A percentile compares a stretch with the other conserved stretches of the same genome.
These are phyloP conservation scores for Solanum ahanhuiri DNA, from an alignment of 257 asterid species.

Conservation along the genomic window DNA sequence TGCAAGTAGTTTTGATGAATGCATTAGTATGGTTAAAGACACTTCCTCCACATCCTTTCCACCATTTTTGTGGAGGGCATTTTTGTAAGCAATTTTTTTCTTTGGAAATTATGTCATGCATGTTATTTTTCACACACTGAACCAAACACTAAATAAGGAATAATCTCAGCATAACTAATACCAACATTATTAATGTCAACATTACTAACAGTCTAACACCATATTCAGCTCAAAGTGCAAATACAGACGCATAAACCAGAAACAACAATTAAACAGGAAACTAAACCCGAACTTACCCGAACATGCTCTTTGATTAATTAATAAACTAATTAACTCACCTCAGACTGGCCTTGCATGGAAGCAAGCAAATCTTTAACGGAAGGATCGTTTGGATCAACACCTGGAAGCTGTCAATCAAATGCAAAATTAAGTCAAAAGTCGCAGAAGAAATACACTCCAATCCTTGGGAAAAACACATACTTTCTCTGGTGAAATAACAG, in stretches of 20 bases:
- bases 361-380: slow-evolving; percentile 84
- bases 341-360: slow-evolving; percentile 81
- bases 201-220: background rate
- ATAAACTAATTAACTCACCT: slow-evolving; percentile 43
- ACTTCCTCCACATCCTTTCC: background rate
- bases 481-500: background rate
- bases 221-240: background rate
- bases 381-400: slow-evolving; percentile 96
- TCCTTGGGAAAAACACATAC: background rate
- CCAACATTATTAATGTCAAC: background rate
- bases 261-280: background rate
- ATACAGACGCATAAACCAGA: background rate
- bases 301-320: background rate
- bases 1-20: background rate
- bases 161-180: background rate
- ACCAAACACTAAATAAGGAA: background rate
- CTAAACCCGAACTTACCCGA: background rate
- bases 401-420: slow-evolving; percentile 70
- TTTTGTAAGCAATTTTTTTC: background rate
- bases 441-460: background rate
- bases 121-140: background rate
- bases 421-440: background rate
- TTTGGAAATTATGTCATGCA: background rate
- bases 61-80: background rate
- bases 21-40: background rate